Conservation (phyloP, 2,329 filamentous ascomycete genomes). For the Neofusicoccum kwambonambiense region DNA sequence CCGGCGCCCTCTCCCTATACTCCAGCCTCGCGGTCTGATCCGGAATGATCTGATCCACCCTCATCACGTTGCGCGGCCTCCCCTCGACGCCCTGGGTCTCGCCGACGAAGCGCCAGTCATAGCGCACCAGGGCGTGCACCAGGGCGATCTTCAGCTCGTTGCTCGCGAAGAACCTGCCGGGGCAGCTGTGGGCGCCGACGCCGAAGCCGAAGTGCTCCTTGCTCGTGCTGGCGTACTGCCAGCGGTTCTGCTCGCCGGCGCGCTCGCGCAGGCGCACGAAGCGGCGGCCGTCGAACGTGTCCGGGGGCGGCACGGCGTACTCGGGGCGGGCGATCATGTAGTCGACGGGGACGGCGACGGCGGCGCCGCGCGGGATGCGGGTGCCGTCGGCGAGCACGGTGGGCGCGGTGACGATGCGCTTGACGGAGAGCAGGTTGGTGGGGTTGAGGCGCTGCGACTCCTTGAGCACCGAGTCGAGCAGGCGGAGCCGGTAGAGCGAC, state of each 20-base stretch:
- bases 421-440: neutral
- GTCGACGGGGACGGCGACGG: neutral
- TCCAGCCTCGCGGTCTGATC: neutral
- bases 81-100: neutral
- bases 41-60: neutral
- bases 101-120: conserved; percentile 19
- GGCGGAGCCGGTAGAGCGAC: conserved; percentile 27
- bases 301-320: neutral
- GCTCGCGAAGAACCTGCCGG: conserved; percentile 26
- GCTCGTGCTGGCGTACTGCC: conserved; percentile 27
- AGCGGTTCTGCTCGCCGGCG: neutral
- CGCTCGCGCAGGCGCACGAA: neutral
- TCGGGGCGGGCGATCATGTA: neutral
- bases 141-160: conserved; percentile 25
- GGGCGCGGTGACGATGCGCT: neutral
- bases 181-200: conserved; percentile 30
- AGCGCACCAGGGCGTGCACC: conserved; percentile 22
- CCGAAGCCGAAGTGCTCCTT: conserved; percentile 27
- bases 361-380: neutral
- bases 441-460: neutral
- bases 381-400: neutral
- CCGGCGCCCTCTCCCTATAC: neutral
- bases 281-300: neutral
- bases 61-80: neutral
- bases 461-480: neutral